These are phyloP conservation scores for Chamaecrista fasciculata DNA, from an alignment of 306 rosid species.

Conservation along the genomic window DNA sequence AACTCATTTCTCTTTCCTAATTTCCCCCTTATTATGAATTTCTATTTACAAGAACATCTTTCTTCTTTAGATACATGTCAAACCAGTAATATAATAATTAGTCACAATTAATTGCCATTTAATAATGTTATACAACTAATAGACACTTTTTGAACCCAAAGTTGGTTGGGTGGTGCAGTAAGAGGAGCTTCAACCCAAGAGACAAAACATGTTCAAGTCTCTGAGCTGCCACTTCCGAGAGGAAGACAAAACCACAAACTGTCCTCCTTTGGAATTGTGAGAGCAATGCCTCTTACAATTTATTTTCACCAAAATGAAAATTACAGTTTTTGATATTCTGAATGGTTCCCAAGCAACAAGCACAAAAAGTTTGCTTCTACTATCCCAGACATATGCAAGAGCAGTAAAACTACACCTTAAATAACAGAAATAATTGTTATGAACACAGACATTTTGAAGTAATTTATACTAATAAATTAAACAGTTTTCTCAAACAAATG, in stretches of 20 bases:
- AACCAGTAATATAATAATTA: slow-evolving; percentile 6
- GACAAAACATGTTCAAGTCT: no score
- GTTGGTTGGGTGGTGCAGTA: no score
- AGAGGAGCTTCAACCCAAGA: no score
- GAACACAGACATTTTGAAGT: slow-evolving; percentile 26
- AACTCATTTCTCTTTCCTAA: not conserved
- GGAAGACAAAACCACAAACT: no score
- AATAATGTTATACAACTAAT: slow-evolving; percentile 1
- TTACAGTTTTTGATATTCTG: not conserved
- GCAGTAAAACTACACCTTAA: slow-evolving; percentile 28
- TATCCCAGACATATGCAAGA: not conserved
- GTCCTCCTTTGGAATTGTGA: no score
- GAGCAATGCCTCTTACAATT: no score
- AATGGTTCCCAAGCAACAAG: slow-evolving; percentile 21
- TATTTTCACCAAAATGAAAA: no score
- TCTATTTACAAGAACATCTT: not conserved
- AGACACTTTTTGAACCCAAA: not conserved
- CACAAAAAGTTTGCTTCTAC: slow-evolving; percentile 25
- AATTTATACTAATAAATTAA: slow-evolving; percentile 33
- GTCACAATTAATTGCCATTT: slow-evolving; percentile 1
- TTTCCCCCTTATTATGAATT: not conserved
- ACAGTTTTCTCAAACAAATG: slow-evolving; percentile 38
- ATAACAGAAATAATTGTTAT: not conserved
- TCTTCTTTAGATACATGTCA: not conserved
- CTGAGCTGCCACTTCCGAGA: no score